A percentile compares a stretch with the other conserved stretches of the same genome.
Conservation (phyloP, 768 basidiomycete species). For the Calocybe gangraenosa region DNA sequence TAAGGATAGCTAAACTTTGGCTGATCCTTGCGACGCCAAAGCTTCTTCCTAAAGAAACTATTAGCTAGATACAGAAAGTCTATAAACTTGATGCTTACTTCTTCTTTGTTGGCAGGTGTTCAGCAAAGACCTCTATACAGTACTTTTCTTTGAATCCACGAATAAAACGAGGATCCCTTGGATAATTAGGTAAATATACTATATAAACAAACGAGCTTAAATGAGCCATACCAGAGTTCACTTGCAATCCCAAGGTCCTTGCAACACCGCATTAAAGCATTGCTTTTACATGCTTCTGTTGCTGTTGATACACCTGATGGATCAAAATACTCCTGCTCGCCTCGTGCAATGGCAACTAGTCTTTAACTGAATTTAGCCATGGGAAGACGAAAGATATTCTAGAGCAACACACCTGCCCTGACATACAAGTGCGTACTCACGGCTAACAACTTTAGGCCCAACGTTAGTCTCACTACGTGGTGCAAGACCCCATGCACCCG, state of each 20-base stretch:
- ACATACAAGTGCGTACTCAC: constrained; percentile 94
- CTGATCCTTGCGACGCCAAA: constrained; percentile 87
- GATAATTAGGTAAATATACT: neutral
- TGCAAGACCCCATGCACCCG: constrained; percentile 95
- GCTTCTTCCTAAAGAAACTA: constrained; percentile 63
- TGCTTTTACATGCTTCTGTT: constrained; percentile 92
- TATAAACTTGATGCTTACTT: constrained; percentile 55
- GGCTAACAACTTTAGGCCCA: constrained; percentile 78
- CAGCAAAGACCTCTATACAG: constrained; percentile 82
- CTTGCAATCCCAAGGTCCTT: constrained; percentile 96
- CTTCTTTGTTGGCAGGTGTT: constrained; percentile 81
- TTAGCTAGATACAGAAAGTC: neutral
- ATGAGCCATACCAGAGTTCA: constrained; percentile 75
- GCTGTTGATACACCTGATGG: constrained; percentile 88
- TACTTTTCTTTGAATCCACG: constrained; percentile 85
- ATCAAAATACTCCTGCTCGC: constrained; percentile 97
- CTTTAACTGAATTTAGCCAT: constrained; percentile 31
- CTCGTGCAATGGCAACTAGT: constrained; percentile 85
- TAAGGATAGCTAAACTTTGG: constrained; percentile 86
- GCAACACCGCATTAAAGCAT: constrained; percentile 95
- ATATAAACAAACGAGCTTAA: neutral
- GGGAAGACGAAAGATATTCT: neutral
- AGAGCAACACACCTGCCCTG: constrained; percentile 66
- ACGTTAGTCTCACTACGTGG: constrained; percentile 92
- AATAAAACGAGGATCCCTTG: constrained; percentile 94